Percentiles rank a stretch among this genome's conserved stretches.
Evolutionary conservation across 768 basidiomycete genomes (phyloP).

Genomic region (Boletus eberwhitei): DNA sequence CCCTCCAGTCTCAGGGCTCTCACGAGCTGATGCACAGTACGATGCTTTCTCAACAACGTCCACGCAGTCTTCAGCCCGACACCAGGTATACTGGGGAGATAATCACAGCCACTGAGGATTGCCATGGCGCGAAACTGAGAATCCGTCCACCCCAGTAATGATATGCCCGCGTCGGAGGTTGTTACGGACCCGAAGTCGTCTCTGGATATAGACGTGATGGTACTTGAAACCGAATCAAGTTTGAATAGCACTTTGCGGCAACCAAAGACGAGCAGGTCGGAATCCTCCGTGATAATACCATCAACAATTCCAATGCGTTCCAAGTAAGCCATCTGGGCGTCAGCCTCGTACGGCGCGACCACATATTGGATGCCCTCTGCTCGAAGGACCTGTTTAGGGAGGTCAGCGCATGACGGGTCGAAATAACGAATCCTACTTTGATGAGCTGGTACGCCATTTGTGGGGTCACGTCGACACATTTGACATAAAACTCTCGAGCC

Average conservation of each 20-base stretch:
- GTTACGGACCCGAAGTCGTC: conserved; percentile 63
- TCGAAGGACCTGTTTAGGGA: conserved; percentile 62
- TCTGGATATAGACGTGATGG: conserved; percentile 65
- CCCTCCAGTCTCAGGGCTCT: conserved; percentile 76
- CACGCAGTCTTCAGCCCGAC: conserved; percentile 94
- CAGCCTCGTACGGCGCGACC: conserved; percentile 98
- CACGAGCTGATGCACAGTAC: conserved; percentile 81
- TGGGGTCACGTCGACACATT: conserved; percentile 92
- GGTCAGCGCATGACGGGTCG: conserved; percentile 3
- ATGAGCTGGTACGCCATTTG: conserved; percentile 97
- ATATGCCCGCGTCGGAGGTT: conserved; percentile 53
- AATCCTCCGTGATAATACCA: conserved; percentile 96
- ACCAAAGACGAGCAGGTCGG: conserved; percentile 97
- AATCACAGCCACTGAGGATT: conserved; percentile 90
- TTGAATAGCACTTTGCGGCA: conserved; percentile 92
- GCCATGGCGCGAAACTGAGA: conserved; percentile 90
- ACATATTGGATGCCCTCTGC: conserved; percentile 81
- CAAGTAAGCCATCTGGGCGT: conserved; percentile 92
- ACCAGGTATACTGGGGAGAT: conserved; percentile 85
- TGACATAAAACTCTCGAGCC: conserved; percentile 86
- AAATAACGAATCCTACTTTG: conserved; percentile 54
- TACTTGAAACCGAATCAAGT: conserved; percentile 65
- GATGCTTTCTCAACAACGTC: conserved; percentile 75
- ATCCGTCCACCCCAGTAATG: conserved; percentile 87
- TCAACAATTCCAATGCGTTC: conserved; percentile 80